A percentile compares a stretch with the other conserved stretches of the same genome.
phyloP scores from a whole-genome alignment of 1,139 yeast genomes.

The Blastobotrys buckinghamii region DNA sequence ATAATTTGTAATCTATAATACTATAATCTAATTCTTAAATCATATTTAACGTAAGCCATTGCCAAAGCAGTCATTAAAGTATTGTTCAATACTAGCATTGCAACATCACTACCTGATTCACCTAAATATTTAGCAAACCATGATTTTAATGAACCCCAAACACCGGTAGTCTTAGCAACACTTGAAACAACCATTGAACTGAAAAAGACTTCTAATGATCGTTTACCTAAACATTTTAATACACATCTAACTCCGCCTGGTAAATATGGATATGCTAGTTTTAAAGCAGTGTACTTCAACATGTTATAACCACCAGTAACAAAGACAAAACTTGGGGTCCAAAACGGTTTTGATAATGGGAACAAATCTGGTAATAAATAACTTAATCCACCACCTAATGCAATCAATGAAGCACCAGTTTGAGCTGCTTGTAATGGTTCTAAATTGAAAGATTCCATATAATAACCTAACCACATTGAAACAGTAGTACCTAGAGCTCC shows the following conservation, averaged over 20 bases:
- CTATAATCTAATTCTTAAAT: conserved; percentile 16
- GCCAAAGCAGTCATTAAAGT: conserved; percentile 23
- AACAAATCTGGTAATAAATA: conserved; percentile 27
- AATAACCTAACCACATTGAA: conserved; percentile 34
- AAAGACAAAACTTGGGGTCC: conserved; percentile 35
- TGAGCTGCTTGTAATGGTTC: conserved; percentile 22
- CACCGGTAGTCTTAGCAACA: conserved; percentile 13
- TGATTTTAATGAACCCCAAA: conserved; percentile 15
- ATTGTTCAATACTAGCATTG: conserved; percentile 17
- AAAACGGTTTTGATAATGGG: conserved; percentile 34
- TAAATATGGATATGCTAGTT: conserved; percentile 23
- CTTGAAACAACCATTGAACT: conserved; percentile 22
- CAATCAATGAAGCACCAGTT: conserved; percentile 27
- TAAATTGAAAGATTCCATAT: conserved; percentile 25
- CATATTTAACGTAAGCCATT: conserved; percentile 18
- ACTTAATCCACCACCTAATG: conserved; percentile 27
- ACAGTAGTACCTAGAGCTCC: conserved; percentile 34
- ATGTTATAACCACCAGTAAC: conserved; percentile 31
- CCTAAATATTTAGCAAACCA: conserved; percentile 14
- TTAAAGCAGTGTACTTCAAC: conserved; percentile 26
- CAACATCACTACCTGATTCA: conserved; percentile 20
- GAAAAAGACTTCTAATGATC: conserved; percentile 31
- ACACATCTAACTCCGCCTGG: conserved; percentile 21
- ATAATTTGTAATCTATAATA: not conserved
- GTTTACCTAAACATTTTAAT: conserved; percentile 27